Percentiles rank a stretch among this genome's conserved stretches.
phyloP scores from a whole-genome alignment of 495 filamentous ascomycete species.

The Hyaloscypha bicolor region DNA sequence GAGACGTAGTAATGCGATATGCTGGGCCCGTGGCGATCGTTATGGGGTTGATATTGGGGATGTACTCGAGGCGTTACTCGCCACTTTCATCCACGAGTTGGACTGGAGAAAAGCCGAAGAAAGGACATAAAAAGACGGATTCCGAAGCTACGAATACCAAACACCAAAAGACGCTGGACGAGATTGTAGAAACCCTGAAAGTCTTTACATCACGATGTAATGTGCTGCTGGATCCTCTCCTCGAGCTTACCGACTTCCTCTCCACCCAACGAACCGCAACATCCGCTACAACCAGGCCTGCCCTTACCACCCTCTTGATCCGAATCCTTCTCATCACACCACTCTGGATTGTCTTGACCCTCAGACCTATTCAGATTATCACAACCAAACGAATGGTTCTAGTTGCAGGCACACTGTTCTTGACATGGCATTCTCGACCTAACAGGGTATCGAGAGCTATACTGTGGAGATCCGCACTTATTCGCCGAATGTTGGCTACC shows the following conservation, averaged over 20 bases:
- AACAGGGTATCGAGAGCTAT: slow-evolving; percentile 84
- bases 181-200: slow-evolving; percentile 91
- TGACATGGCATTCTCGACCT: slow-evolving; percentile 90
- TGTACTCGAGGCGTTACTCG: slow-evolving; percentile 90
- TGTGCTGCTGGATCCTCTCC: slow-evolving; percentile 83
- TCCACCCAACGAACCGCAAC: slow-evolving; percentile 91
- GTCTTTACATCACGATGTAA: slow-evolving; percentile 89
- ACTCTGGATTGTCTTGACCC: slow-evolving; percentile 74
- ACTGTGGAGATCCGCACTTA: slow-evolving; percentile 80
- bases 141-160: slow-evolving; percentile 66
- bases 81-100: slow-evolving; percentile 84
- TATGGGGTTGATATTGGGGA: slow-evolving; percentile 76
- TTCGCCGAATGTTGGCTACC: slow-evolving; percentile 66
- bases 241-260: slow-evolving; percentile 88
- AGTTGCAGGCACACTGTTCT: slow-evolving; percentile 72
- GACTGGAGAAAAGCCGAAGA: slow-evolving; percentile 52
- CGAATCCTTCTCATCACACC: slow-evolving; percentile 87
- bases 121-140: slow-evolving; percentile 49
- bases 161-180: slow-evolving; percentile 84
- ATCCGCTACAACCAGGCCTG: slow-evolving; percentile 88
- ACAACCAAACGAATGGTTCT: slow-evolving; percentile 84
- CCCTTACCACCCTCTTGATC: slow-evolving; percentile 85
- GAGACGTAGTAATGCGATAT: slow-evolving; percentile 74
- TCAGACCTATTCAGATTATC: slow-evolving; percentile 82
- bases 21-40: slow-evolving; percentile 85